phyloP scores from a whole-genome alignment of 768 basidiomycete genomes.

The Lactifluus volemus region DNA sequence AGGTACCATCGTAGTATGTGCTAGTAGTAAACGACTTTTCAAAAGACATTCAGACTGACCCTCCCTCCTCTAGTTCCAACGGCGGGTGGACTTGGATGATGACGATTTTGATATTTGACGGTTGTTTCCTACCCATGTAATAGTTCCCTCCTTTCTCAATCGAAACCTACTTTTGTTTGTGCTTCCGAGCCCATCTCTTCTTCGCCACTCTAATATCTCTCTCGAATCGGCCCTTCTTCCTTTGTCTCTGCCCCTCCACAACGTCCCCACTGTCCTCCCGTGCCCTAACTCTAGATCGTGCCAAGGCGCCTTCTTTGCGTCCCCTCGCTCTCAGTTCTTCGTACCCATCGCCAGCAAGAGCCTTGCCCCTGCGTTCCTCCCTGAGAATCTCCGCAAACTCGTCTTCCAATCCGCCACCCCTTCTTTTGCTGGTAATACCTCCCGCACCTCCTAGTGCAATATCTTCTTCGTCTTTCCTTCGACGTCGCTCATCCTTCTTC shows the following conservation, averaged over 20 bases:
- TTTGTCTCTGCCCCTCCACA: slow-evolving; percentile 27
- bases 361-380: slow-evolving; percentile 37
- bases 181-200: slow-evolving; percentile 21
- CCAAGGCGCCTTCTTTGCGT: slow-evolving; percentile 52
- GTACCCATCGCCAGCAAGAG: slow-evolving; percentile 60
- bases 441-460: slow-evolving; percentile 73
- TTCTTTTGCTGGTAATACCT: slow-evolving; percentile 35
- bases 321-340: slow-evolving; percentile 67
- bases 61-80: slow-evolving; percentile 18
- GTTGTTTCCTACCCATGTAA: not conserved
- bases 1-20: slow-evolving; percentile 34
- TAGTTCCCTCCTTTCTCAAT: not conserved
- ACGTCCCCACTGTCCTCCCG: slow-evolving; percentile 26
- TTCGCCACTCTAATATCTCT: slow-evolving; percentile 33
- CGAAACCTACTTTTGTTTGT: slow-evolving; percentile 10
- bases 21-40: not conserved
- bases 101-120: slow-evolving; percentile 27
- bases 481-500: slow-evolving; percentile 71
- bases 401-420: slow-evolving; percentile 68
- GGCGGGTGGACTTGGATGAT: slow-evolving; percentile 24
- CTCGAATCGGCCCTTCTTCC: slow-evolving; percentile 37
- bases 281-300: slow-evolving; percentile 41
- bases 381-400: slow-evolving; percentile 78
- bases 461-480: slow-evolving; percentile 76
- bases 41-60: not conserved